phyloP scores from a whole-genome alignment of 2,329 filamentous ascomycete genomes.

The Diplodia scrobiculata region DNA sequence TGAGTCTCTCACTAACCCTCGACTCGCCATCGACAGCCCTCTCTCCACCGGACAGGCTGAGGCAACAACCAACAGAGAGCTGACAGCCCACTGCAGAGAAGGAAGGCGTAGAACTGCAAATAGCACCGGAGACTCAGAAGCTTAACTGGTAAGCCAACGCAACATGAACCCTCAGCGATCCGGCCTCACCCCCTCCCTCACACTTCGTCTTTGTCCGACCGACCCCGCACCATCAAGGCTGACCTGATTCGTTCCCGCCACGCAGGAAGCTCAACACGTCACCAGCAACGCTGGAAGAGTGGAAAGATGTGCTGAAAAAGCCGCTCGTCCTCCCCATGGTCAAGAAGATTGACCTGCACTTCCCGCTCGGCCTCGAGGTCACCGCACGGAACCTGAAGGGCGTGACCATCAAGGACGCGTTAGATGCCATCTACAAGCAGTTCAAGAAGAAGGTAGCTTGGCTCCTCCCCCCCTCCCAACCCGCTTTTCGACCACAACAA shows the following conservation, averaged over 20 bases:
- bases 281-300: conserved; percentile 69
- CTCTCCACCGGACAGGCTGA: not conserved
- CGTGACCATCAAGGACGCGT: conserved; percentile 93
- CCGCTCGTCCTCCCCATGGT: conserved; percentile 77
- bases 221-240: not conserved
- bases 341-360: conserved; percentile 92
- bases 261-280: conserved; percentile 92
- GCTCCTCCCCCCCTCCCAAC: no score
- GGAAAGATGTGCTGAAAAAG: conserved; percentile 76
- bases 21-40: not conserved
- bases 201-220: conserved; percentile 5
- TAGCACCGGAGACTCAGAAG: conserved; percentile 81
- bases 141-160: conserved; percentile 76
- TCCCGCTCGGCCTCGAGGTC: conserved; percentile 83
- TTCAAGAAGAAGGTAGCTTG: conserved; percentile 88
- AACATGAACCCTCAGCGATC: not conserved
- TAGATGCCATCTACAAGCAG: conserved; percentile 93
- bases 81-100: conserved; percentile 61
- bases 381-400: conserved; percentile 89
- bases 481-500: not conserved
- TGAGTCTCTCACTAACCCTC: conserved; percentile 53
- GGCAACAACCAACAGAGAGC: conserved; percentile 22
- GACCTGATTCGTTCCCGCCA: not conserved
- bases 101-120: conserved; percentile 69
- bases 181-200: not conserved